Evolutionary conservation across 2,329 filamentous ascomycete genomes (phyloP), one percentile per base, ranked within the genome.

Genomic region (Penicillium sp.): DNA sequence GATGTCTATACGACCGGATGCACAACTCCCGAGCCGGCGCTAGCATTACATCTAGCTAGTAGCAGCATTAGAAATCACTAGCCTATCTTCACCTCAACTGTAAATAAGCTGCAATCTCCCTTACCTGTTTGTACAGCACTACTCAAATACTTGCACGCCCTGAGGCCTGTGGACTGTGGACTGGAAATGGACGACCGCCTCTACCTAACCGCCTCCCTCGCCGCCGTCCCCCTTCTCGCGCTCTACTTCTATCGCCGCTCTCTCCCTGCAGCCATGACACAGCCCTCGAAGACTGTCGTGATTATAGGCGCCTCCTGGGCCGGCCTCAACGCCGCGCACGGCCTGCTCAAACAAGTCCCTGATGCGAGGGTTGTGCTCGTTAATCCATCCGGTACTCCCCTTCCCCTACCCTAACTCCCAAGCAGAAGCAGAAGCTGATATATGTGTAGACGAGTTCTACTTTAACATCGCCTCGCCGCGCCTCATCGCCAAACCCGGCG

Each of bases 381-480:
- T 57, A 75, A 77, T 52, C 77, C 79, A 5, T 77, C 76, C 33
- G 56, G 56, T 58, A 47, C 30, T 30, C 16, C 12, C 14, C 18
- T 9, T 48, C 40, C 18, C 12, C 21, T n/a, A 11, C n/a, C n/a
- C n/a, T n/a, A n/a, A n/a, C n/a, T n/a, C n/a, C n/a, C n/a, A n/a
- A 26, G 3, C 11, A 12, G 3, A 20, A 21, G 26, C 1, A 4
- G 21, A 35, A 23, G 30, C 21, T 50, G 18, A 24, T 50, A 8
- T 23, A 23, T n/a, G 11, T 30, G n/a, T 12, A 21, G 72, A 75
- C 4, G 70, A 80, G 51, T 80, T 78, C 69, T 83, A 74, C 71
- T 81, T 75, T 61, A 75, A 77, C 26, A 66, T 77, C 28, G 79
- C 75, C 9, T 74, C 79, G 1, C 81, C 81, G 1, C 74, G 81